Percentiles rank a stretch among this genome's conserved stretches.
Conservation (phyloP, 441 rosid genomes). For the Theobroma grandiflorum region DNA sequence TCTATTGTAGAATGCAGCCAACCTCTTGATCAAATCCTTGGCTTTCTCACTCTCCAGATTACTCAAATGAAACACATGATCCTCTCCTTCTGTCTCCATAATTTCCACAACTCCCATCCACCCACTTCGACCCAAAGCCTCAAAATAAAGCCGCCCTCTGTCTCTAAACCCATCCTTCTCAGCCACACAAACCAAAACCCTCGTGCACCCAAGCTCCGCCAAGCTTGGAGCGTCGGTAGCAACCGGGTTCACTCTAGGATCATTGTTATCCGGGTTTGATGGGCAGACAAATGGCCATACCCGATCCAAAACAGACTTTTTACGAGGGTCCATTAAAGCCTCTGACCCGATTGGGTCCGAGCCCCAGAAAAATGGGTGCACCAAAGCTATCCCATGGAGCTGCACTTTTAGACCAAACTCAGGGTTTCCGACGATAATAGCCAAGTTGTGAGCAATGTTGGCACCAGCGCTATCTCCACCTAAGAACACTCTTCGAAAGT, state of each 20-base stretch:
- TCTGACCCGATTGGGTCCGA: conserved; percentile 43
- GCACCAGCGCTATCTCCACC: conserved; percentile 53
- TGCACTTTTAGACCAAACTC: conserved; percentile 27
- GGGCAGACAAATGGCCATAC: conserved; percentile 38
- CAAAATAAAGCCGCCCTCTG: conserved; percentile 42
- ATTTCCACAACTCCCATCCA: conserved; percentile 55
- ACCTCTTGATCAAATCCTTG: conserved; percentile 30
- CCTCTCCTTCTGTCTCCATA: conserved; percentile 43
- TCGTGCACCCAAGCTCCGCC: conserved; percentile 35
- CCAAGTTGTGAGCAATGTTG: conserved; percentile 51
- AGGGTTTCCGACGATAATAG: conserved; percentile 31
- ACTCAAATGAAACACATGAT: conserved; percentile 49
- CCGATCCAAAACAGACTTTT: conserved; percentile 1
- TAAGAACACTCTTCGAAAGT: conserved; percentile 43
- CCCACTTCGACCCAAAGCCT: conserved; percentile 42
- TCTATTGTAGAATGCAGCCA: conserved; percentile 42
- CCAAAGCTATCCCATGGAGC: conserved; percentile 34
- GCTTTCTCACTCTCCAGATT: conserved; percentile 40
- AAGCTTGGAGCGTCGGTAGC: conserved; percentile 34
- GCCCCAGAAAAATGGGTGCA: conserved; percentile 43
- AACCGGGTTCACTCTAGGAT: conserved; percentile 39
- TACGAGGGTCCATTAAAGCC: conserved; percentile 18
- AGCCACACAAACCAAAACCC: conserved; percentile 40
- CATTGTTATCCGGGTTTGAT: conserved; percentile 33
- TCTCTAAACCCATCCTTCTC: conserved; percentile 36